Evolutionary conservation across 495 filamentous ascomycete species (phyloP).

Genomic region (Parmelia sp.): DNA sequence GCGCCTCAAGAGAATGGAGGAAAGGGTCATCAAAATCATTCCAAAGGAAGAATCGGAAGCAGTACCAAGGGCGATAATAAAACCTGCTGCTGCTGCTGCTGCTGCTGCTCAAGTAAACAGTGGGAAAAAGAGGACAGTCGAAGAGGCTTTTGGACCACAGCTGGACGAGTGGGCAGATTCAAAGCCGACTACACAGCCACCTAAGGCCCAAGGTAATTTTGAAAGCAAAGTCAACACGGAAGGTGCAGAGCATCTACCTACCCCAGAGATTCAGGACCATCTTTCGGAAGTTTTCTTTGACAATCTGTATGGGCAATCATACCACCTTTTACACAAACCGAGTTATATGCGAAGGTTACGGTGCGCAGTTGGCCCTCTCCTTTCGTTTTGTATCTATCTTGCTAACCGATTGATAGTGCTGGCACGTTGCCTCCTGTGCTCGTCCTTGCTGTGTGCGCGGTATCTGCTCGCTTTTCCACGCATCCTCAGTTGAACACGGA

Average conservation of each 20-base stretch:
- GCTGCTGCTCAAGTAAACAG: slow-evolving; percentile 48
- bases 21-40: slow-evolving; percentile 91
- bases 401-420: slow-evolving; percentile 34
- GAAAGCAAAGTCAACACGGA: slow-evolving; percentile 68
- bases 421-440: slow-evolving; percentile 76
- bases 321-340: slow-evolving; percentile 92
- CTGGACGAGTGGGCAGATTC: slow-evolving; percentile 74
- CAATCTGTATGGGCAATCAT: slow-evolving; percentile 90
- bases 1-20: slow-evolving; percentile 89
- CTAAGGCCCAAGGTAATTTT: slow-evolving; percentile 57
- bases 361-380: slow-evolving; percentile 34
- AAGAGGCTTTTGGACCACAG: slow-evolving; percentile 80
- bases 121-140: slow-evolving; percentile 75
- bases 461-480: slow-evolving; percentile 90
- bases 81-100: slow-evolving; percentile 60
- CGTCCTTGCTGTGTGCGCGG: slow-evolving; percentile 83
- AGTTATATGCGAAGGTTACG: slow-evolving; percentile 85
- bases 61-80: slow-evolving; percentile 71
- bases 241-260: slow-evolving; percentile 76
- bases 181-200: slow-evolving; percentile 35
- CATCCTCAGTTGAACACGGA: slow-evolving; percentile 79
- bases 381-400: slow-evolving; percentile 3
- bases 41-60: slow-evolving; percentile 71
- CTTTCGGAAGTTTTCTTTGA: slow-evolving; percentile 94
- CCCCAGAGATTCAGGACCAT: slow-evolving; percentile 88